Evolutionary conservation across 257 asterid genomes (phyloP), one percentile per base, ranked within the genome.

Genomic region (Scutellaria galericulata): DNA sequence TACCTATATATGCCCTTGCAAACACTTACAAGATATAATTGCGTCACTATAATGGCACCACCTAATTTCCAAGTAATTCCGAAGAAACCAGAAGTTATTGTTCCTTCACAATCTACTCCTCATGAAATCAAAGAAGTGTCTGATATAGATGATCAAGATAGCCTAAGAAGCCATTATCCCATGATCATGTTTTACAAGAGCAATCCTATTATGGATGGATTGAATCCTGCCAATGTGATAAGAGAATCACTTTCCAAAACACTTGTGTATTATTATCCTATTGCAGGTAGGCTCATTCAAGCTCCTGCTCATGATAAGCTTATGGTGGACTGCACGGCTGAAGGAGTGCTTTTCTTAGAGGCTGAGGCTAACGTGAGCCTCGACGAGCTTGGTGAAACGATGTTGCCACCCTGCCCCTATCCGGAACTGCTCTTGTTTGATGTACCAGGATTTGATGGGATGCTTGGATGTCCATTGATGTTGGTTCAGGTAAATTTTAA

Each of bases 281-380:
- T 18, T 18, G 18, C 18, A 18, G 18, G 18, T 18, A 18, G 18
- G 18, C 18, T 18, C 18, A 18, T 18, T 18, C 18, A 18, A 18
- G 0, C 18, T 18, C 18, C 18, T 14, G 52, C 61, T 11, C 42
- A 39, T 6, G 7, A 10, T 6, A 50, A 48, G 53, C 51, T 72
- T 15, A 9, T 14, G 70, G 53, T 72, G n/a, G 69, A 72, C 7
- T 72, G 76, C 70, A 61, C 62, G 39, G 53, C 52, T 1, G 62
- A 72, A 15, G 76, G 76, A 53, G 76, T 72, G 52, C 40, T 12
- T 7, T 57, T 70, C 47, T 10, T 70, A 6, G 75, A 70, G 58
- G 75, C 75, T 3, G 69, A 71, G 9, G 76, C 69, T 10, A 5
- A 5, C 9, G 70, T 71, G 20, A 4, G 20, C 40, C 52, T 71